Evolutionary conservation across 2,329 filamentous ascomycete genomes (phyloP).

Genomic region (Ophiocordyceps sinensis): DNA sequence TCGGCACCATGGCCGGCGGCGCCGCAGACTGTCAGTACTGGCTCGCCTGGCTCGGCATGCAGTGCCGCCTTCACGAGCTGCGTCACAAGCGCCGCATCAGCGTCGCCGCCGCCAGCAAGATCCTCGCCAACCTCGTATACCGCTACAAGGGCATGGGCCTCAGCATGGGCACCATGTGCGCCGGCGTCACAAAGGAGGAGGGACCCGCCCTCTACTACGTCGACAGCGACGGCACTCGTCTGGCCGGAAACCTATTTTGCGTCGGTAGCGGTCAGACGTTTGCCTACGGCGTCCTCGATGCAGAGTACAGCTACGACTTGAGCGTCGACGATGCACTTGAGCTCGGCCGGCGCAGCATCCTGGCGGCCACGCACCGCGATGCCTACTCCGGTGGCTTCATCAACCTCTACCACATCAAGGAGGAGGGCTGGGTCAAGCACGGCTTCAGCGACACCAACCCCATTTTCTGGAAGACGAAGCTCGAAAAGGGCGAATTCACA

Average conservation of each 20-base stretch:
- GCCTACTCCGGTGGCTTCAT: constrained; percentile 98
- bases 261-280: constrained; percentile 98
- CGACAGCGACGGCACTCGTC: constrained; percentile 79
- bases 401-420: constrained; percentile 98
- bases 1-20: constrained; percentile 97
- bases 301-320: constrained; percentile 85
- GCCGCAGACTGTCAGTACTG: constrained; percentile 99
- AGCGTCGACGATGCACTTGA: constrained; percentile 78
- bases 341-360: constrained; percentile 79
- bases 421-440: constrained; percentile 97
- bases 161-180: constrained; percentile 99
- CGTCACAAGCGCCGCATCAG: constrained; percentile 98
- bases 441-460: constrained; percentile 97
- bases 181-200: constrained; percentile 88
- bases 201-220: constrained; percentile 98
- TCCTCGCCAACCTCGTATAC: constrained; percentile 96
- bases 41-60: constrained; percentile 97
- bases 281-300: constrained; percentile 93
- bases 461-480: constrained; percentile 99
- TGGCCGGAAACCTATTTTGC: constrained; percentile 92
- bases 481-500: constrained; percentile 96
- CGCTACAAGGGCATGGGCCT: constrained; percentile 97
- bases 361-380: constrained; percentile 92
- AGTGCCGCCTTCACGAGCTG: constrained; percentile 97
- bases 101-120: constrained; percentile 93